Base-by-base conservation (phyloP, 139 green algal genomes). In the Deuterostichococcus epilithicus region DNA sequence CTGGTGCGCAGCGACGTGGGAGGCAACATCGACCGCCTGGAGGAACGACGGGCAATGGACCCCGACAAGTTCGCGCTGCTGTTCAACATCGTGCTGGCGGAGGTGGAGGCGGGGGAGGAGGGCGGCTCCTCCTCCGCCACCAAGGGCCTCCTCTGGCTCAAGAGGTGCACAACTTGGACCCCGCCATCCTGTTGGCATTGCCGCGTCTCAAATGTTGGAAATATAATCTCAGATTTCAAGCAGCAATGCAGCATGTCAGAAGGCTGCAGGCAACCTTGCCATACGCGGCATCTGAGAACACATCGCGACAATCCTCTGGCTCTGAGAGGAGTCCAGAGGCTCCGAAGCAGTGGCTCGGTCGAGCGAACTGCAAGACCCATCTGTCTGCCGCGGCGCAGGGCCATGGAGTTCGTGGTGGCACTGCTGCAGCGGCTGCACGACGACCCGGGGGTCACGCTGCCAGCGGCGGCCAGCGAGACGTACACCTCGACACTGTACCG, bases 121-220 rank as follows among this genome's bases (percentile, higher is more conserved):
- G 72, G 30, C 0, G 81, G 79, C 20, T 80, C 52, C 65, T 75
- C 58, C 1, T 91, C 84, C 3, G 87, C 83, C 68, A 92, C 90
- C 20, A 95, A 94, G 71, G 90, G 90, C 5, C 76, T 95, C 44
- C 84, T 95, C 0, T 94, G 90, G 90, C 81, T 95, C 28, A 93
- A 92, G 47, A 71, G 88, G 87, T 91, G 10, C 45, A 60, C 45
- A 26, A 60, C 15, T 26, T 26, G 45, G 45, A 18, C 15, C 18
- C 15, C 18, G 15, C 45, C 13, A 18, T 18, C 13, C 45, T 60
- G 45, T 26, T 26, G 15, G 15, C 45, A 26, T 60, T 13, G 45
- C 45, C 18, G 45, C 45, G 13, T 60, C 45, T 13, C 45, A n/a
- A n/a, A n/a, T n/a, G n/a, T n/a, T n/a, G n/a, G n/a, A n/a, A n/a